A percentile compares a stretch with the other conserved stretches of the same genome.
Conservation (phyloP, 306 rosid genomes). For the Hippophae rhamnoides region DNA sequence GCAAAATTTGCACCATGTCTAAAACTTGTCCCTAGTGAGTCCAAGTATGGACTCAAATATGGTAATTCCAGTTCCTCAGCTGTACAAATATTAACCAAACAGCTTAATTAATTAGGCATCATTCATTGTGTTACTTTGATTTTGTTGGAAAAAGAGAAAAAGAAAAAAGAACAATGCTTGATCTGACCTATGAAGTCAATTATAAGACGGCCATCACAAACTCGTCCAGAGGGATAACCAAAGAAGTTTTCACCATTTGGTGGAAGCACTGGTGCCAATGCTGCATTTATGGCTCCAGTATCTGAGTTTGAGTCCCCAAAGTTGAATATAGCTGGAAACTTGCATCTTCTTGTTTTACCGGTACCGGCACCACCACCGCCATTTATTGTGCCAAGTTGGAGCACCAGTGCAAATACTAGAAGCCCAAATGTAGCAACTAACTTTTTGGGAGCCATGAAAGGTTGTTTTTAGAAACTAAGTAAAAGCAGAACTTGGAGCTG, state of each 20-base stretch:
- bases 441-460: slow-evolving; percentile 11
- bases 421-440: slow-evolving; percentile 12
- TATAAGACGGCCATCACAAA: slow-evolving; percentile 74
- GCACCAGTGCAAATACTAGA: slow-evolving; percentile 13
- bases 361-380: slow-evolving; percentile 11
- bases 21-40: slow-evolving; percentile 68
- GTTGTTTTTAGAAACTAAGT: background rate
- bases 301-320: slow-evolving; percentile 97
- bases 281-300: slow-evolving; percentile 65
- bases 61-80: slow-evolving; percentile 80
- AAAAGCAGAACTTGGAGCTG: no score
- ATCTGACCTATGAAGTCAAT: slow-evolving; percentile 56
- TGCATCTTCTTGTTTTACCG: slow-evolving; percentile 25
- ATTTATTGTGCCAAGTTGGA: slow-evolving; percentile 1
- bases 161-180: background rate
- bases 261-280: slow-evolving; percentile 28
- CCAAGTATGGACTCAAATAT: slow-evolving; percentile 65
- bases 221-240: slow-evolving; percentile 61
- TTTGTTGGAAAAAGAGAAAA: background rate
- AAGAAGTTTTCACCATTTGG: slow-evolving; percentile 83
- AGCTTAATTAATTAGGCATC: background rate
- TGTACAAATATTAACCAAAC: slow-evolving; percentile 25
- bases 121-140: background rate
- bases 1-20: slow-evolving; percentile 87
- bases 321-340: slow-evolving; percentile 67